Base-by-base conservation (phyloP, 441 rosid species). In the Erodium trifolium region DNA sequence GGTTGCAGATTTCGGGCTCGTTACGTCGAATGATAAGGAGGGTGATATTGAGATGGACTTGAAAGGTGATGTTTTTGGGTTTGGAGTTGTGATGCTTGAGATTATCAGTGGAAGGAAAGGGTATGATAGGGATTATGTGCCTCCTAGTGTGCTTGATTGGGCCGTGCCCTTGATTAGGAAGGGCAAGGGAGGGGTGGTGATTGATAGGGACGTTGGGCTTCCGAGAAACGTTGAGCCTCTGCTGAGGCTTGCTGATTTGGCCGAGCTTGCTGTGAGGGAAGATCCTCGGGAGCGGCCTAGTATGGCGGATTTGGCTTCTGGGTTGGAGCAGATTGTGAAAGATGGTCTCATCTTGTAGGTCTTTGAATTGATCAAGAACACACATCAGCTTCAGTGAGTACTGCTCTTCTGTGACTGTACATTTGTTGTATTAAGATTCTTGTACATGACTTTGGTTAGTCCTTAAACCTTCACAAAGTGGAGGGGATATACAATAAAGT, bases 51-150 rank as follows among this genome's bases (percentile, higher is more conserved):
- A 66, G 39, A 80, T 81, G 60, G 94, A 85, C 37, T 72, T 73
- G 67, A 80, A 80, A 77, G 76, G 73, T 49, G 99, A 91, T 84
- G 87, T 91, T 68, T 83, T 80, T 76, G 76, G 71, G 71, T 88
- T 88, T 63, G 99, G 97, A 14, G 79, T 85, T 31, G 88, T 88
- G 13, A 75, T 93, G 76, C 77, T 91, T 3, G 97, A 93, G 87
- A 85, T 89, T 67, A 85, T 93, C 35, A 91, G 91, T 1, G 97
- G 95, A 74, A 87, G 97, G 78, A 89, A 93, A 80, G 77, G 86
- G 7, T 84, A 78, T 49, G 99, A 91, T 60, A 79, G 80, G 59
- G 98, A 89, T 34, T 83, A 68, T 71, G 72, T 65, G 16, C 87
- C 92, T 68, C 87, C 90, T 5, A 77, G 77, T 51, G 83, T 88